Base-by-base conservation (phyloP, 2,329 filamentous ascomycete genomes). In the Talaromyces pinophilus region DNA sequence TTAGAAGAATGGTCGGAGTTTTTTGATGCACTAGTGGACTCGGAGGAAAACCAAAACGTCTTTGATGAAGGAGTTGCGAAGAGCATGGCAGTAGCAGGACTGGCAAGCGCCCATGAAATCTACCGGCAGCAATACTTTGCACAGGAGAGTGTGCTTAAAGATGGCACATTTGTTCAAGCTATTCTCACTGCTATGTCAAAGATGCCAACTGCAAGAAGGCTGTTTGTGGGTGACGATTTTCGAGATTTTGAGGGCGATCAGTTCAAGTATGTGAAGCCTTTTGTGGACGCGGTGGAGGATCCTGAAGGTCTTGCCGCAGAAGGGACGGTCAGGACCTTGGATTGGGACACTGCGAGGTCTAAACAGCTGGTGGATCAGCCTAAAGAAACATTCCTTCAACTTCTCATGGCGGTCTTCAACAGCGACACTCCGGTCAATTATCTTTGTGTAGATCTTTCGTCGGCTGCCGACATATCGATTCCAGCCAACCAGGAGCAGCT, bases 71-170 rank as follows among this genome's bases (percentile, higher is more conserved):
- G 7, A 59, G 35, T 59, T 25, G 7, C 54, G 7, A 59, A 40
- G 54, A 59, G 54, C 54, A 59, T 3, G 33, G 54, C 17, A 59
- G 33, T 59, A 8, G 33, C 54, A 59, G 54, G 54, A 40, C 35
- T 59, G n/a, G 54, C 7, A 59, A 59, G 54, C 33, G 54, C 54
- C 25, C 54, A 59, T 59, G 54, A 40, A 17, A 59, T 25, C 35
- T 59, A 40, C 54, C n/a, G 54, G 5, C 54, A 59, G n/a, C 2
- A 59, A 17, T 59, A 40, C 54, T 59, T 59, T 19, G 59, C 40
- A 61, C 59, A 61, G 59, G 59, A 61, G 59, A 30, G 59, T 30
- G 38, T 61, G 59, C 42, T 61, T 46, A 30, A 61, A 33, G 40
- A 33, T 38, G 22, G 59, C 38, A 10, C 42, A 7, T 61, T 61